Percentiles rank a stretch among this genome's conserved stretches.
Evolutionary conservation across 306 rosid genomes (phyloP).

Genomic region (Sophora flavescens): DNA sequence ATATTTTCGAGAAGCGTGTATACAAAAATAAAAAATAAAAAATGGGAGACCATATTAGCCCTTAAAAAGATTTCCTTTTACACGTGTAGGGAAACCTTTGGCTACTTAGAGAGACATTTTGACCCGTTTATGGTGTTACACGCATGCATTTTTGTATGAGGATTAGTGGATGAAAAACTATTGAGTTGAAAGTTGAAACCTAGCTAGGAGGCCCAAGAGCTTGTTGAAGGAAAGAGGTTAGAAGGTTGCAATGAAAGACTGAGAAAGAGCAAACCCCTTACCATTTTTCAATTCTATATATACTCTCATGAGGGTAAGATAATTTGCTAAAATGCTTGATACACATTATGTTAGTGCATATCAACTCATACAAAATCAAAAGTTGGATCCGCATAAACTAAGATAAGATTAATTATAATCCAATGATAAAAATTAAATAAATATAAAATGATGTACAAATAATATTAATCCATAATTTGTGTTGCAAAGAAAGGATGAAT

Average conservation of each 20-base stretch:
- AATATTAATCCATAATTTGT: background rate
- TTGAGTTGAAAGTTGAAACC: conserved; percentile 26
- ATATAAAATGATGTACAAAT: too few species aligned
- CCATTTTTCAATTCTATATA: background rate
- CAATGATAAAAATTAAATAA: too few species aligned
- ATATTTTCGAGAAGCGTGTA: too few species aligned
- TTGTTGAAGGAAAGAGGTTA: background rate
- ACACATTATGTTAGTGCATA: too few species aligned
- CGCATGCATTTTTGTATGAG: conserved; percentile 45
- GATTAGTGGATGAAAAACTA: background rate
- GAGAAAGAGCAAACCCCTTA: background rate
- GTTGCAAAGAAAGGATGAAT: conserved; percentile 19
- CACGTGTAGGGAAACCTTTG: conserved; percentile 45
- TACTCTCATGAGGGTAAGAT: too few species aligned
- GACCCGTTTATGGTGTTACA: conserved; percentile 44
- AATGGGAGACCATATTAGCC: conserved; percentile 50
- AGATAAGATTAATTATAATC: too few species aligned
- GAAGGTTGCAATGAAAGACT: background rate
- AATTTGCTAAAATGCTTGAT: too few species aligned
- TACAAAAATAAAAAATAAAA: too few species aligned
- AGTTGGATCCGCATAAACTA: too few species aligned
- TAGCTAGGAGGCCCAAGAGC: conserved; percentile 15
- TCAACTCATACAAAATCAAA: too few species aligned
- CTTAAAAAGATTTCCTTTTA: conserved; percentile 52
- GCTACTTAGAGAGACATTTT: conserved; percentile 36